Evolutionary conservation across 768 basidiomycete genomes (phyloP).

Genomic region (Piloderma croceum): DNA sequence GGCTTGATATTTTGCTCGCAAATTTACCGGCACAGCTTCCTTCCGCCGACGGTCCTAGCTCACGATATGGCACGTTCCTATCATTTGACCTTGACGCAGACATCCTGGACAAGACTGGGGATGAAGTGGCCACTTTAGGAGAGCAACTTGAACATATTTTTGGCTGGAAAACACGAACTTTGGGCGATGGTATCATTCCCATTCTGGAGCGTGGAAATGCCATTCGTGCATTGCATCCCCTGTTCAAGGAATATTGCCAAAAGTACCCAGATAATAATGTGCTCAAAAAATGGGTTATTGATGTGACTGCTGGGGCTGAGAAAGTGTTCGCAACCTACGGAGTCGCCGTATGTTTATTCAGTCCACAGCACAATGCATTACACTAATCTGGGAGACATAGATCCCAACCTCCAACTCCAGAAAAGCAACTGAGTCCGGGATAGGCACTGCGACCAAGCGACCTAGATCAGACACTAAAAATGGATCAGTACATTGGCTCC

Average conservation of each 20-base stretch:
- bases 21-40: too few relatives aligned
- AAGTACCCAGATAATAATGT: constrained; percentile 11
- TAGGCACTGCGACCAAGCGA: too few relatives aligned
- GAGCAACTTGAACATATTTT: constrained; percentile 16
- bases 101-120: constrained; percentile 14
- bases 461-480: neutral
- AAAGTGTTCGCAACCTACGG: neutral
- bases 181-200: constrained; percentile 15
- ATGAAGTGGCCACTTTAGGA: constrained; percentile 11
- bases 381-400: too few relatives aligned
- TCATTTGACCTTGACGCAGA: constrained; percentile 13
- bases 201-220: constrained; percentile 12
- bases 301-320: constrained; percentile 11
- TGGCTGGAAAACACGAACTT: constrained; percentile 16
- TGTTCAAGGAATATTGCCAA: constrained; percentile 1
- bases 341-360: too few relatives aligned
- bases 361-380: too few relatives aligned
- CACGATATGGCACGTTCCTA: constrained; percentile 3
- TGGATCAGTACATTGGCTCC: neutral
- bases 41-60: neutral
- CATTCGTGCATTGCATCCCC: constrained; percentile 5
- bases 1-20: too few relatives aligned
- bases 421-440: too few relatives aligned
- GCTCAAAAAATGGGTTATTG: constrained; percentile 17
- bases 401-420: too few relatives aligned